These are phyloP conservation scores for Talaromyces funiculosus DNA, from an alignment of 2,329 filamentous ascomycete species.

Conservation along the genomic window DNA sequence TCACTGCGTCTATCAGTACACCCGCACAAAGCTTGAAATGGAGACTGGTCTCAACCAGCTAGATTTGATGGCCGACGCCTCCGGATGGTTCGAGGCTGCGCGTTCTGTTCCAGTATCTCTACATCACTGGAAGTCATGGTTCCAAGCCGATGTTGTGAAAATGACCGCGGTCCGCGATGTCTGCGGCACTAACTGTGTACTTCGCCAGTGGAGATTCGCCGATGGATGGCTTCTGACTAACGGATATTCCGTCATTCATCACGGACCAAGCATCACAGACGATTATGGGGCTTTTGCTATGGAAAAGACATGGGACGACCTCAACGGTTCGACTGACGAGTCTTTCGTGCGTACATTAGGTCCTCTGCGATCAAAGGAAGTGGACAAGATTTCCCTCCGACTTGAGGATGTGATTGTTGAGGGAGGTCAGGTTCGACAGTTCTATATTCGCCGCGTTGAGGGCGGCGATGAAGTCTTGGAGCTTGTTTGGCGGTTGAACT, in stretches of 20 bases:
- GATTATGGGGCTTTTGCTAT: constrained; percentile 32
- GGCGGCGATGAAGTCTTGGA: constrained; percentile 37
- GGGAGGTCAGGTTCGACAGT: constrained; percentile 47
- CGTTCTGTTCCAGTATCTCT: constrained; percentile 48
- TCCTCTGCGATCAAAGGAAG: constrained; percentile 42
- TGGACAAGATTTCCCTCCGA: constrained; percentile 49
- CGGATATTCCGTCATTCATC: constrained; percentile 53
- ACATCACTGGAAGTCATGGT: constrained; percentile 62
- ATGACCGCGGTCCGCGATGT: constrained; percentile 47
- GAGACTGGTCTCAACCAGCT: constrained; percentile 54
- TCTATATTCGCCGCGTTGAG: constrained; percentile 48
- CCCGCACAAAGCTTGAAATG: constrained; percentile 49
- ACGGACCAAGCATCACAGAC: constrained; percentile 40
- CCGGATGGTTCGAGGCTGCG: constrained; percentile 57
- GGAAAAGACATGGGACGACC: constrained; percentile 52
- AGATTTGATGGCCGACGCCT: constrained; percentile 51
- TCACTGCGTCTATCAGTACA: constrained; percentile 54
- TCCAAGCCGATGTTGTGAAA: constrained; percentile 45
- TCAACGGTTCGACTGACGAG: constrained; percentile 37
- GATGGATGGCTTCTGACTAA: constrained; percentile 51
- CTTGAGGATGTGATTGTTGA: constrained; percentile 44
- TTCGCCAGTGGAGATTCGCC: constrained; percentile 50
- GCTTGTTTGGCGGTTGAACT: constrained; percentile 30
- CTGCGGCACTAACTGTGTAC: constrained; percentile 53
- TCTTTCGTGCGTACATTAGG: constrained; percentile 51